Evolutionary conservation across 352 stramenopile genomes (phyloP), one percentile per base, ranked within the genome.

Genomic region (Globisporangium emineosum): DNA sequence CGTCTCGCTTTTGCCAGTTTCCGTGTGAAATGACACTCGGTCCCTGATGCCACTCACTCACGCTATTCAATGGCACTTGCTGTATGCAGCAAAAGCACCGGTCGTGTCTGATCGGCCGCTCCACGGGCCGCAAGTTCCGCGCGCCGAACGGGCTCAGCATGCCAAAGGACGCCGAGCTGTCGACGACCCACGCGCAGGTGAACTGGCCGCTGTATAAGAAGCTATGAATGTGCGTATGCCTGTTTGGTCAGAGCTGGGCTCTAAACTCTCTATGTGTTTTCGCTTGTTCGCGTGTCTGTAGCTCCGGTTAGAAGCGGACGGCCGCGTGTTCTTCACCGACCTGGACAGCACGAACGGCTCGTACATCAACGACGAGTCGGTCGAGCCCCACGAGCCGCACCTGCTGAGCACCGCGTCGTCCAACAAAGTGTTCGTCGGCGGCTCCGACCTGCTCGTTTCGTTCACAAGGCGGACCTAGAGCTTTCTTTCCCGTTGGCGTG

Each of bases 261-360:
- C 15, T 57, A 12, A 23, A 61, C 35, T 15, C 64, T 12, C 40
- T 23, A n/a, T n/a, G n/a, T n/a, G n/a, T 40, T 33, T n/a, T 33
- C 60, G 2, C 19, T n/a, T 25, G 25, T 30, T 30, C 15, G 32
- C 15, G 50, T 3, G 8, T 17, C 40, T 54, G 15, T 54, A 93
- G 84, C 69, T 93, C 50, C 85, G 83, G 51, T 67, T 93, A 77
- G 75, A 93, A 51, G 54, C 73, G 13, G 72, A 83, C 30, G 81
- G 83, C 5, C 68, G 78, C 60, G 25, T 95, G 25, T 73, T 88
- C 52, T 90, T 89, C 59, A 86, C 77, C 27, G 87, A 95, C 65
- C 67, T 90, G 30, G 86, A 93, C 53, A 93, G 85, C 67, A 95
- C 87, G 3, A 95, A 95, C 59, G 87, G 87, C 27, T 88, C 83